Conservation (phyloP, 306 rosid genomes). For the Canavalia ensiformis region DNA sequence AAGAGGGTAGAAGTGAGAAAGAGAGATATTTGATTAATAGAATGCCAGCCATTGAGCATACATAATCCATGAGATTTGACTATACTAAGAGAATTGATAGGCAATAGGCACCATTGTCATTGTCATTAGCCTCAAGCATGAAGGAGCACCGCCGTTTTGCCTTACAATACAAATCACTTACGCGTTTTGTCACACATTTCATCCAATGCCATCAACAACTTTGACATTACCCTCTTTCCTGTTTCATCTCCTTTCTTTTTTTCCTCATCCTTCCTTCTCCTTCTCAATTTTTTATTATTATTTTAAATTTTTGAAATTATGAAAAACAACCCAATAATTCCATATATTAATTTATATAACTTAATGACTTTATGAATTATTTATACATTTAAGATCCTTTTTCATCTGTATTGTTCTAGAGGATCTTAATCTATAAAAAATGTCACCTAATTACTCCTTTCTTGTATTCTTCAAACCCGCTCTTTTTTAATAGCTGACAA, state of each 20-base stretch:
- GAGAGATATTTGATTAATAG: background rate
- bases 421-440: too few relatives aligned
- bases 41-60: slow-evolving; percentile 48
- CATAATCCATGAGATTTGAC: slow-evolving; percentile 54
- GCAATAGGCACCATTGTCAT: slow-evolving; percentile 39
- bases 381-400: too few relatives aligned
- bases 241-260: background rate
- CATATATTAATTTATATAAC: too few relatives aligned
- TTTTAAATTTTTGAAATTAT: too few relatives aligned
- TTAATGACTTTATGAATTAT: too few relatives aligned
- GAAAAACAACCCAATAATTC: too few relatives aligned
- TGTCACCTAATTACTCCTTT: too few relatives aligned
- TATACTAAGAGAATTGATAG: slow-evolving; percentile 5
- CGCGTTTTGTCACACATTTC: slow-evolving; percentile 42
- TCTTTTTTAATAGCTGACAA: too few relatives aligned
- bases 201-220: slow-evolving; percentile 32
- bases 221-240: slow-evolving; percentile 31
- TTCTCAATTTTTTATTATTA: background rate
- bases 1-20: slow-evolving; percentile 23
- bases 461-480: too few relatives aligned
- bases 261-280: background rate
- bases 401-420: too few relatives aligned
- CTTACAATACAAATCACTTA: background rate
- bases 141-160: background rate
- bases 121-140: slow-evolving; percentile 39